These are phyloP conservation scores for Nemania abortiva DNA, from an alignment of 2,329 filamentous ascomycete species.

Conservation along the genomic window DNA sequence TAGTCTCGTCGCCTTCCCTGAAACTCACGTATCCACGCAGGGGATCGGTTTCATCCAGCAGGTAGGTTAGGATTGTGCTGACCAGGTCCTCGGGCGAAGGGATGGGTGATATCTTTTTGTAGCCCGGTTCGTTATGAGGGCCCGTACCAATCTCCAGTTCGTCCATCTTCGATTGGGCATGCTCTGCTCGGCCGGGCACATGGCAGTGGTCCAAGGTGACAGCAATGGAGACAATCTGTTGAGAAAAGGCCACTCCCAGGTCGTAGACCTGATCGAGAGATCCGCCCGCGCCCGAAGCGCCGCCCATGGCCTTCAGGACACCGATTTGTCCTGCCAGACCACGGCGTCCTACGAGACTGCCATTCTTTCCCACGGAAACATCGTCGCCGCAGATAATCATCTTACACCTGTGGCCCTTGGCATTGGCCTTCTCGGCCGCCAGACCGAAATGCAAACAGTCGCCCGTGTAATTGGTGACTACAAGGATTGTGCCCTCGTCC, in stretches of 20 bases:
- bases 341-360: conserved; percentile 69
- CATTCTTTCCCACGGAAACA: conserved; percentile 70
- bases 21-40: conserved; percentile 65
- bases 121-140: conserved; percentile 75
- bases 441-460: conserved; percentile 73
- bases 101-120: conserved; percentile 66
- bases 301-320: conserved; percentile 69
- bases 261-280: conserved; percentile 63
- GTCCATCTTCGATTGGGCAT: conserved; percentile 60
- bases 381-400: conserved; percentile 74
- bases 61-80: conserved; percentile 69
- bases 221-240: conserved; percentile 68
- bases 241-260: conserved; percentile 62
- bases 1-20: conserved; percentile 59
- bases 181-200: conserved; percentile 64
- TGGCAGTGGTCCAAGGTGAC: conserved; percentile 72
- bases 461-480: conserved; percentile 75
- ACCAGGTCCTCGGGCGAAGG: conserved; percentile 63
- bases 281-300: conserved; percentile 60
- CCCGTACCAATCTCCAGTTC: conserved; percentile 75
- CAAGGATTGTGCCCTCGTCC: conserved; percentile 67
- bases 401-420: conserved; percentile 64
- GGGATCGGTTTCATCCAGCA: conserved; percentile 67
- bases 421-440: conserved; percentile 68
- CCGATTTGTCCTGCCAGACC: conserved; percentile 72